Base-by-base conservation (phyloP, 345 rosid species). In the Pugionium dolabratum region DNA sequence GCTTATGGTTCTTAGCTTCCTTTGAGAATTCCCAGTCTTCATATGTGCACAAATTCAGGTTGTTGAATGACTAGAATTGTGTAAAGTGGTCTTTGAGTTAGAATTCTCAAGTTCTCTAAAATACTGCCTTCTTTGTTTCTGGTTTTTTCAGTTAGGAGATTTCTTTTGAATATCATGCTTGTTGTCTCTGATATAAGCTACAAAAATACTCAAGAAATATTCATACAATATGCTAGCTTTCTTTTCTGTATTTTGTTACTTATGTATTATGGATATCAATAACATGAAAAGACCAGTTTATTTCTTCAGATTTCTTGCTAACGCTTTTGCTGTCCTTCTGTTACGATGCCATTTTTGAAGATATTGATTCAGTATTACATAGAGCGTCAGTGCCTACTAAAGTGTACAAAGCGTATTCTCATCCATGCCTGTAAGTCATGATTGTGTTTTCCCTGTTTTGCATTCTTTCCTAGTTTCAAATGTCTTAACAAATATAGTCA, bases 311-410 rank as follows among this genome's bases (percentile, higher is more conserved):
- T 53, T 46, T 54, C 52, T 42, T 26, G 34, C 64, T 62, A 55
- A 75, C 52, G 8, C 42, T 18, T 76, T 54, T 28, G 50, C 10
- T 55, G 11, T 28, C 39, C 4, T 56, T 52, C 47, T 49, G 36
- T 57, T 75, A 44, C 7, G 45, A 5, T 54, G 45, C 70, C 67
- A 6, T 65, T 69, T 36, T 6, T 71, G 80, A 81, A 92, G 98
- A 69, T 83, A 45, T 70, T 86, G 81, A 86, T 86, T 58, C 89
- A 86, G 62, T 92, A 83, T 80, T 90, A 87, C 80, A 69, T 85
- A 9, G 97, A 92, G 79, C 86, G 98, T 25, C 98, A 92, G 71
- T 92, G 98, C 85, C 78, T 92, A 80, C 80, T 92, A 61, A 92
- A 92, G 83, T 87, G 97, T 75, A 87, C 86, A 11, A 76, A 88